Percentiles rank a stretch among this genome's conserved stretches.
These are phyloP conservation scores for Aspergillus nomiae DNA, from an alignment of 2,329 filamentous ascomycete genomes.

Conservation along the genomic window DNA sequence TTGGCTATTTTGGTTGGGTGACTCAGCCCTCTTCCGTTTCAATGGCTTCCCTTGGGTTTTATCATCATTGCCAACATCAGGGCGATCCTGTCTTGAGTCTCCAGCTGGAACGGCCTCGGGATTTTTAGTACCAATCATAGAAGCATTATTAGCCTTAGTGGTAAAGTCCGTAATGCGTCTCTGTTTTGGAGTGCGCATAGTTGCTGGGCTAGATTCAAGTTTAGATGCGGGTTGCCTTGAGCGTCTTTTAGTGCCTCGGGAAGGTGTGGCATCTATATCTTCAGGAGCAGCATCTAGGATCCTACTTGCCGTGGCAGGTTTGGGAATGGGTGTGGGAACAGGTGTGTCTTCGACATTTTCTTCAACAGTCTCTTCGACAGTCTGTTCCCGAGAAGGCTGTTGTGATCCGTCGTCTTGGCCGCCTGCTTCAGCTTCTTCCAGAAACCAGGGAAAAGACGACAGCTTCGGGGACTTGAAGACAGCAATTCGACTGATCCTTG, in stretches of 20 bases:
- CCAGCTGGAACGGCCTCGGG: neutral
- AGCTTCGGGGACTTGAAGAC: conserved; percentile 41
- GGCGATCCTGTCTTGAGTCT: conserved; percentile 4
- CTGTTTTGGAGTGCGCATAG: conserved; percentile 18
- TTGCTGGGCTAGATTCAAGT: neutral
- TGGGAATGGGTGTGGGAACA: neutral
- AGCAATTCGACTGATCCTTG: conserved; percentile 41
- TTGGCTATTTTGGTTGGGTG: neutral
- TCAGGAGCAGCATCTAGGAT: neutral
- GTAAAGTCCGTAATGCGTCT: conserved; percentile 16
- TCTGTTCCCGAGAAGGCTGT: neutral
- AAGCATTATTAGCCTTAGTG: conserved; percentile 8
- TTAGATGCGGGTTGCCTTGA: neutral
- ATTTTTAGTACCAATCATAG: neutral
- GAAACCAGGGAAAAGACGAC: conserved; percentile 39
- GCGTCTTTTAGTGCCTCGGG: conserved; percentile 15
- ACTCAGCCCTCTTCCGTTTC: conserved; percentile 5
- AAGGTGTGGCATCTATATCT: neutral
- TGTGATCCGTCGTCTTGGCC: conserved; percentile 12
- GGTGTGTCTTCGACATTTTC: neutral
- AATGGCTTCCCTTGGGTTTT: neutral
- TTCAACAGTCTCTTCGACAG: neutral
- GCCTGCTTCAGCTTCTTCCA: conserved; percentile 10
- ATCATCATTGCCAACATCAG: neutral
- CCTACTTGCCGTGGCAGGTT: neutral